Conservation (phyloP, 192 early-diverging fungal species). For the Podochytrium sp. region DNA sequence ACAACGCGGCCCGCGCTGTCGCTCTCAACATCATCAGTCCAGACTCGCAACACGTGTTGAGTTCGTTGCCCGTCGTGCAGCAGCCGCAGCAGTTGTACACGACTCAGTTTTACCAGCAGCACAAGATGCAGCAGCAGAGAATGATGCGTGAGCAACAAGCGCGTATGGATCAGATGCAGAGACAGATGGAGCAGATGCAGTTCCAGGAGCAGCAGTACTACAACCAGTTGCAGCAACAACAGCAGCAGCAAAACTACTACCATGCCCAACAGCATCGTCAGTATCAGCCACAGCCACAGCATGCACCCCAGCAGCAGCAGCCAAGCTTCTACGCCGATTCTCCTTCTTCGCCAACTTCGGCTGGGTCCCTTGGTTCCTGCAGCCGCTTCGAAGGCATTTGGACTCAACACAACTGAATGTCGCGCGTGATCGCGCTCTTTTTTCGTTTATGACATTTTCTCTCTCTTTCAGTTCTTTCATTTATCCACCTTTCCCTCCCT, state of each 20-base stretch:
- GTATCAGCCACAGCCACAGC: no score
- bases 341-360: not conserved
- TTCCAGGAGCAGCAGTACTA: not conserved
- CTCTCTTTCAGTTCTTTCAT: not conserved
- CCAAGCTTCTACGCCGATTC: not conserved
- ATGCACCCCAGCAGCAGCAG: no score
- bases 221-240: not conserved
- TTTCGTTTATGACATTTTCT: not conserved
- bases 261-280: not conserved
- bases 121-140: not conserved
- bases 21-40: constrained; percentile 27
- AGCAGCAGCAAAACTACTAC: not conserved
- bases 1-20: constrained; percentile 26
- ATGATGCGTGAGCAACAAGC: not conserved
- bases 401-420: not conserved
- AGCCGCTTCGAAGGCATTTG: constrained; percentile 25
- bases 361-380: not conserved
- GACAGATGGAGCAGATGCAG: not conserved
- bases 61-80: constrained; percentile 18
- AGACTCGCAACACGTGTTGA: constrained; percentile 16
- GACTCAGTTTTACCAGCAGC: constrained; percentile 10
- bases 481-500: not conserved
- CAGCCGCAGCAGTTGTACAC: constrained; percentile 13
- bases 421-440: not conserved
- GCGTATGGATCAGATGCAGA: not conserved